Evolutionary conservation across 2,329 filamentous ascomycete species (phyloP).

Genomic region (Stagonosporopsis rhizophila): DNA sequence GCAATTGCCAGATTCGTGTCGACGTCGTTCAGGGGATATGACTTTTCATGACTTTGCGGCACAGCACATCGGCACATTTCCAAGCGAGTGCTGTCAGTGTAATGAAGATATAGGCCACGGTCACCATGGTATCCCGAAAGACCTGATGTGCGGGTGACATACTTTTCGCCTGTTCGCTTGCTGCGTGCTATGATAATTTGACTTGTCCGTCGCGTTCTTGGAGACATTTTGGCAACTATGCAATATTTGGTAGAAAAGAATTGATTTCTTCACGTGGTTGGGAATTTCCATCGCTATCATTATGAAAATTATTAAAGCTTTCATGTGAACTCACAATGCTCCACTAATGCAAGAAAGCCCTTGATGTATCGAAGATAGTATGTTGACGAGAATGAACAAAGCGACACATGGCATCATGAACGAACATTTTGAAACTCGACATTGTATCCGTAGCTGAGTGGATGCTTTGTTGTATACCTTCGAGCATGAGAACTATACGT

Average conservation of each 20-base stretch:
- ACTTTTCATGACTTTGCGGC: background rate
- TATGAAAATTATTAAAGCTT: background rate
- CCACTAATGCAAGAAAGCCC: background rate
- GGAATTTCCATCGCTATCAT: background rate
- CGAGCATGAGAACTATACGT: too few species aligned
- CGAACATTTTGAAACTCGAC: background rate
- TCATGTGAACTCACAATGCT: background rate
- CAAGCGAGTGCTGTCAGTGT: background rate
- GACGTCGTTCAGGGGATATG: background rate
- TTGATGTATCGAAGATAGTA: background rate
- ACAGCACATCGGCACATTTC: background rate
- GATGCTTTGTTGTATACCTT: background rate
- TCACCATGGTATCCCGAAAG: background rate
- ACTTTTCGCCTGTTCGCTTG: constrained; percentile 9
- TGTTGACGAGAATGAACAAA: background rate
- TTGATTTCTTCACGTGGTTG: background rate
- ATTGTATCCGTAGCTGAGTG: background rate
- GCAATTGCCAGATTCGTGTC: constrained; percentile 9
- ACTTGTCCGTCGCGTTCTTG: background rate
- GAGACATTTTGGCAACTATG: background rate
- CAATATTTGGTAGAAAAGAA: background rate
- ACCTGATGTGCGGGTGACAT: background rate
- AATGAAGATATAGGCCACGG: background rate
- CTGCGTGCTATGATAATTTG: constrained; percentile 14
- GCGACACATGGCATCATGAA: background rate